Evolutionary conservation across 805 yeast genomes (phyloP).

Genomic region (Cyberlindnera bimundalis): DNA sequence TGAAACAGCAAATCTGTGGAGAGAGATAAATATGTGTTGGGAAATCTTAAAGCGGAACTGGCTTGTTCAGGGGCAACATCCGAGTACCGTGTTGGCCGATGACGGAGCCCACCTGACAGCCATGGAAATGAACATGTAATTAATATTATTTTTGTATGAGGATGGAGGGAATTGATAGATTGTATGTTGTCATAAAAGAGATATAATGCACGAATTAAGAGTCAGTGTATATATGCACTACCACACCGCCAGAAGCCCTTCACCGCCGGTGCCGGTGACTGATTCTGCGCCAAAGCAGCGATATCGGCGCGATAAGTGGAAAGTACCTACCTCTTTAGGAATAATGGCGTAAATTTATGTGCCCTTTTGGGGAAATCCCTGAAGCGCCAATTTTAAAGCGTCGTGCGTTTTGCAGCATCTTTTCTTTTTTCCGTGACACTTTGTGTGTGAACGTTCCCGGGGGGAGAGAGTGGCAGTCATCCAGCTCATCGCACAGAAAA

Average conservation of each 20-base stretch:
- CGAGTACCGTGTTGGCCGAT: too few species aligned
- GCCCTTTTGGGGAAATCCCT: not conserved
- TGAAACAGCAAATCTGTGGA: not conserved
- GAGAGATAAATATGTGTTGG: not conserved
- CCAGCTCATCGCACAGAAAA: not conserved
- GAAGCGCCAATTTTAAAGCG: too few species aligned
- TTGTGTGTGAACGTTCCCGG: not conserved
- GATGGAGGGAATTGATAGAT: too few species aligned
- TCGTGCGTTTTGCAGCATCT: not conserved
- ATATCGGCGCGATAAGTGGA: constrained; percentile 11
- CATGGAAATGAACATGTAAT: too few species aligned
- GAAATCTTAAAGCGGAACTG: too few species aligned
- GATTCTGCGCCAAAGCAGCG: not conserved
- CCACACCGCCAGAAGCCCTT: not conserved
- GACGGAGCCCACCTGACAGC: too few species aligned
- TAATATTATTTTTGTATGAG: too few species aligned
- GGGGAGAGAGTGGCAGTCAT: not conserved
- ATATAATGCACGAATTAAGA: too few species aligned
- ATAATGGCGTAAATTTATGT: not conserved
- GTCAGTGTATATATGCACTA: too few species aligned
- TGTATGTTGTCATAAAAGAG: too few species aligned
- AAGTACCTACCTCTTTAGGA: not conserved
- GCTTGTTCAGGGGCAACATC: too few species aligned
- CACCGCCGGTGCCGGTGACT: not conserved
- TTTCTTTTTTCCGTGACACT: constrained; percentile 2